Evolutionary conservation across 345 rosid genomes (phyloP).

Genomic region (Boechera retrofracta): DNA sequence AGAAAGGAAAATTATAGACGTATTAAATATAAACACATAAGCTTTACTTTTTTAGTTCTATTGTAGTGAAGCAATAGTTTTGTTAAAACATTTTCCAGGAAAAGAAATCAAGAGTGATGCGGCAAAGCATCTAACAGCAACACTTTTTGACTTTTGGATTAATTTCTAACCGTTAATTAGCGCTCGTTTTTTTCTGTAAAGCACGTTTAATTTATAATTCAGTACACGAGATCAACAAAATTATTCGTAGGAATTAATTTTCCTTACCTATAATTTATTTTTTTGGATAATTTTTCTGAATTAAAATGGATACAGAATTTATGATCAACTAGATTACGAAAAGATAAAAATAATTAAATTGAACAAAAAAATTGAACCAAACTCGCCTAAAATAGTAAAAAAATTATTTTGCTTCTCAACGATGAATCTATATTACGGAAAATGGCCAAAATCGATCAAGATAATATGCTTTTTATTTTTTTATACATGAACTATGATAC

Average conservation of each 20-base stretch:
- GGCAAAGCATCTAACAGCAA: slow-evolving; percentile 18
- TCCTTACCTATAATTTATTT: neutral
- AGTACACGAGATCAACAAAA: neutral
- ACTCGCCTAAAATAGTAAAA: neutral
- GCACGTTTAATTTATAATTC: neutral
- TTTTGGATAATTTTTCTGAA: neutral
- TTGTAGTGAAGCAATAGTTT: slow-evolving; percentile 6
- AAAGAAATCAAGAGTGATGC: slow-evolving; percentile 6
- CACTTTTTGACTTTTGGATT: neutral
- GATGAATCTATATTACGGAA: too few relatives aligned
- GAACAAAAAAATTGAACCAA: neutral
- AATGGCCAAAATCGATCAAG: too few relatives aligned
- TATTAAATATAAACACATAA: neutral
- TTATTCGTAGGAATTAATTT: neutral
- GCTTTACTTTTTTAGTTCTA: neutral
- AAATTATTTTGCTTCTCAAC: too few relatives aligned
- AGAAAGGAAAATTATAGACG: neutral
- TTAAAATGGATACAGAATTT: neutral
- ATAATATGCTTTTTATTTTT: too few relatives aligned
- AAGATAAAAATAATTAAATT: neutral
- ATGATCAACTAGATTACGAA: neutral
- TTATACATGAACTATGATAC: too few relatives aligned
- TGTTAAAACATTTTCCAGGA: neutral
- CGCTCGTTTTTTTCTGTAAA: neutral
- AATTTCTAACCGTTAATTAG: neutral